Evolutionary conservation across 202 grass and related monocot species (phyloP), one percentile per base, ranked within the genome.

Genomic region (Eragrostis tef): DNA sequence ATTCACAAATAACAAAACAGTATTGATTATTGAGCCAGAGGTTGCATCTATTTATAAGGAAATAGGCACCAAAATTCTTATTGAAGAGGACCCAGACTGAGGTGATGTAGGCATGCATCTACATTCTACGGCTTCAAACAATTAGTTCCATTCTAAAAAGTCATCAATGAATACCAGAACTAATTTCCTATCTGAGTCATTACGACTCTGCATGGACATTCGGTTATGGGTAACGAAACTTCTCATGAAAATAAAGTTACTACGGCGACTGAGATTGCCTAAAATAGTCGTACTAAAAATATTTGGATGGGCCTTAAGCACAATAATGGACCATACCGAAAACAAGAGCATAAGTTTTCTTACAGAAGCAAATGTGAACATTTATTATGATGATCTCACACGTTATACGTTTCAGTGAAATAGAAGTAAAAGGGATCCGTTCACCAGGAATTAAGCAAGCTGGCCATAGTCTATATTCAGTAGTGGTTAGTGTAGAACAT

Each of bases 371-470:
- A 77, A 57, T 60, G 19, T 57, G 34, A 39, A 39, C 34, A 39
- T 39, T 39, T 39, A 39, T 39, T 39, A 39, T 39, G 34, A 39
- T 39, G 34, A 39, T 39, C 34, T 39, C 34, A 22, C 43, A 46
- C 36, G 46, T 20, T 24, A 76, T 42, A 11, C 58, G 56, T 78
- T 43, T 43, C n/a, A 44, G 43, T 67, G 70, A 81, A 67, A 69
- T 86, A 44, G 11, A 62, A 20, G 19, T 65, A 59, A 13, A 74
- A 11, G 20, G 20, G 6, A 66, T 19, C 2, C 20, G 41, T 69
- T 51, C 20, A 63, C 36, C 9, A 0, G 11, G 65, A 65, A 36
- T 16, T 80, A 34, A 74, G 54, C 21, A 41, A 10, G 41, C 29
- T 62, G 2, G 13, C n/a, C 70, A 49, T 73, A 5, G 39, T 11